A percentile compares a stretch with the other conserved stretches of the same genome.
Conservation (phyloP, 257 asterid genomes). For the Salvia hispanica region DNA sequence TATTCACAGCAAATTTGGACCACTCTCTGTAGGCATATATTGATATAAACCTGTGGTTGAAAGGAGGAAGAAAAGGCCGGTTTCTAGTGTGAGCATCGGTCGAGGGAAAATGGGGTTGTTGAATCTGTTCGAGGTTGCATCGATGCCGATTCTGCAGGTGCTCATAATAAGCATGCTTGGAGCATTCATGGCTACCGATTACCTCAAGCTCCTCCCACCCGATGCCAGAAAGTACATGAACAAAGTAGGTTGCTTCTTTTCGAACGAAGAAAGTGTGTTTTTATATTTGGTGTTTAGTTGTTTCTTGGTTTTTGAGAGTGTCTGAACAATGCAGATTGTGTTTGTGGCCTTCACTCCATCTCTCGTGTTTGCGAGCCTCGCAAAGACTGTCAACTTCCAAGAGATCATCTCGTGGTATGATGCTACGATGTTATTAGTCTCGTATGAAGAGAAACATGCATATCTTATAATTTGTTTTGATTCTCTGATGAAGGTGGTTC, state of each 20-base stretch:
- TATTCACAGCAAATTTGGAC: not conserved
- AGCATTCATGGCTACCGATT: constrained; percentile 84
- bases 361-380: constrained; percentile 64
- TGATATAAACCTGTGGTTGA: not conserved
- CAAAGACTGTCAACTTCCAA: constrained; percentile 59
- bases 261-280: not conserved
- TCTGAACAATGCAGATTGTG: constrained; percentile 56
- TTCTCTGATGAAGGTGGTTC: constrained; percentile 71
- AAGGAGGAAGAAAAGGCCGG: not conserved
- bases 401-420: constrained; percentile 75
- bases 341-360: constrained; percentile 71
- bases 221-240: constrained; percentile 75
- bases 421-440: not conserved
- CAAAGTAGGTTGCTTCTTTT: constrained; percentile 46
- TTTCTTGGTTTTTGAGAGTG: not conserved
- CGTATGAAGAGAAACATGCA: not conserved
- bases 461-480: not conserved
- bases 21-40: not conserved
- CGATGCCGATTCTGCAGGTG: constrained; percentile 91
- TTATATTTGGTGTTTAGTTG: not conserved
- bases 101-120: constrained; percentile 67
- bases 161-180: constrained; percentile 72
- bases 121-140: constrained; percentile 78
- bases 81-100: not conserved
- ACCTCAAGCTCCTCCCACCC: constrained; percentile 67